phyloP scores from a whole-genome alignment of 225 moss, liverwort and hornwort species.

The Sphagnum contortum region DNA sequence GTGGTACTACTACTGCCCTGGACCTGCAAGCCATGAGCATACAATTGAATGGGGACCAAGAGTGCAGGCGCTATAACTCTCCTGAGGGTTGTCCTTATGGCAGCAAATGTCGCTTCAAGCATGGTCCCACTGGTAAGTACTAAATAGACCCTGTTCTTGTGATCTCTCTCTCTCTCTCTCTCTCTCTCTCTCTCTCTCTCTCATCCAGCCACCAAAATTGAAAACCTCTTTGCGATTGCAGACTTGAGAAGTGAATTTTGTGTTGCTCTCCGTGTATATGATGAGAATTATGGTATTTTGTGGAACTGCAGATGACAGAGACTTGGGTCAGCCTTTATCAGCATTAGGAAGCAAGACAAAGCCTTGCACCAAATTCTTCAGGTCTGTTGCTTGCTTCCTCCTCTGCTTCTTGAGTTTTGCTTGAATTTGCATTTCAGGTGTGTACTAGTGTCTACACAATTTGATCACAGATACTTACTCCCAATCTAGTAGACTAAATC shows the following conservation, averaged over 20 bases:
- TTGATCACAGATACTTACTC: too few species aligned
- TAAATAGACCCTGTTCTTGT: too few species aligned
- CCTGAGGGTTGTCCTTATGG: constrained; percentile 50
- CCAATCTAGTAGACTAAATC: too few species aligned
- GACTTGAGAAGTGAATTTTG: neutral
- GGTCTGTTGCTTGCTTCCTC: constrained; percentile 25
- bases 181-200: neutral
- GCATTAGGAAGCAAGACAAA: constrained; percentile 94
- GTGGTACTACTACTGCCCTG: constrained; percentile 22
- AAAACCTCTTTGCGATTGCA: too few species aligned
- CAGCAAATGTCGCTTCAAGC: constrained; percentile 45
- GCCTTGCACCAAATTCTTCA: constrained; percentile 99
- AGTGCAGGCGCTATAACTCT: constrained; percentile 44
- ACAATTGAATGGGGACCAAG: constrained; percentile 49
- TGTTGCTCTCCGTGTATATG: neutral
- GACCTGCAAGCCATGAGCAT: constrained; percentile 20
- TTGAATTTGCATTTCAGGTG: neutral
- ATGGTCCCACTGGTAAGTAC: constrained; percentile 33
- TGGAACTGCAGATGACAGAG: constrained; percentile 62
- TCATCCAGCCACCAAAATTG: neutral
- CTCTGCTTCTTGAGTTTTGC: neutral
- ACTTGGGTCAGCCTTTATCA: constrained; percentile 55
- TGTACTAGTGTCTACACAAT: too few species aligned
- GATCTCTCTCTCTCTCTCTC: neutral
- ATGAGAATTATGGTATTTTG: neutral